Percentiles rank a stretch among this genome's conserved stretches.
phyloP scores from a whole-genome alignment of 75 land plant species.

The Ceratopteris richardii region DNA sequence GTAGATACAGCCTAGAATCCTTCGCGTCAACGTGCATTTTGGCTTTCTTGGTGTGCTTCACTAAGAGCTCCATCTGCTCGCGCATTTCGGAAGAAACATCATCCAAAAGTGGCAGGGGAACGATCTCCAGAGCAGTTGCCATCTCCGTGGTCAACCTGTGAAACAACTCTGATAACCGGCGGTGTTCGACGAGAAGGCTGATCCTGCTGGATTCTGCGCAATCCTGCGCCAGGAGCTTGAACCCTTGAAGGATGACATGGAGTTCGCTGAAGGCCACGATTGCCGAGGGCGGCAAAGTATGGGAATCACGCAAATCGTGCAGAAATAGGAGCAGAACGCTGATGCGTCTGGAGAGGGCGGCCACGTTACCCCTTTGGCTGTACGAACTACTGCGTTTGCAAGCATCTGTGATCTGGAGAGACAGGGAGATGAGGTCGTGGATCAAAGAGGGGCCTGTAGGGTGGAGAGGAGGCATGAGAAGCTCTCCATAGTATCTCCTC shows the following conservation, averaged over 20 bases:
- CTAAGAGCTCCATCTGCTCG: conserved; percentile 48
- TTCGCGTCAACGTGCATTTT: conserved; percentile 24
- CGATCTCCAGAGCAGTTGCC: conserved; percentile 41
- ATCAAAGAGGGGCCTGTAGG: conserved; percentile 36
- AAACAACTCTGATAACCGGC: conserved; percentile 30
- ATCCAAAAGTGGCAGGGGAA: conserved; percentile 41
- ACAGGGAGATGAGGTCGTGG: conserved; percentile 25
- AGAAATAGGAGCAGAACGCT: conserved; percentile 47
- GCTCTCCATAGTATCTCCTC: not conserved
- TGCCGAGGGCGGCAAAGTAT: conserved; percentile 36
- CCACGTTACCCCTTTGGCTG: conserved; percentile 36
- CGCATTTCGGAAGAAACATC: conserved; percentile 41
- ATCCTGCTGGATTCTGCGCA: conserved; percentile 41
- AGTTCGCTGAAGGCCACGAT: conserved; percentile 57
- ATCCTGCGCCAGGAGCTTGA: conserved; percentile 42
- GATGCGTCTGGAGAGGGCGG: conserved; percentile 38
- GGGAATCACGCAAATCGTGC: conserved; percentile 39
- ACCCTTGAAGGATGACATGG: conserved; percentile 41
- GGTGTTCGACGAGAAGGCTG: conserved; percentile 42
- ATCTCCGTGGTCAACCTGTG: conserved; percentile 47
- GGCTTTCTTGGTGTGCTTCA: conserved; percentile 39
- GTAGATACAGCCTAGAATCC: conserved; percentile 31
- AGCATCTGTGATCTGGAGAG: conserved; percentile 32
- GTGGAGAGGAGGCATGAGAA: conserved; percentile 8
- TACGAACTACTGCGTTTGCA: conserved; percentile 8